Base-by-base conservation (phyloP, 192 early-diverging fungal genomes). In the Dispira simplex region DNA sequence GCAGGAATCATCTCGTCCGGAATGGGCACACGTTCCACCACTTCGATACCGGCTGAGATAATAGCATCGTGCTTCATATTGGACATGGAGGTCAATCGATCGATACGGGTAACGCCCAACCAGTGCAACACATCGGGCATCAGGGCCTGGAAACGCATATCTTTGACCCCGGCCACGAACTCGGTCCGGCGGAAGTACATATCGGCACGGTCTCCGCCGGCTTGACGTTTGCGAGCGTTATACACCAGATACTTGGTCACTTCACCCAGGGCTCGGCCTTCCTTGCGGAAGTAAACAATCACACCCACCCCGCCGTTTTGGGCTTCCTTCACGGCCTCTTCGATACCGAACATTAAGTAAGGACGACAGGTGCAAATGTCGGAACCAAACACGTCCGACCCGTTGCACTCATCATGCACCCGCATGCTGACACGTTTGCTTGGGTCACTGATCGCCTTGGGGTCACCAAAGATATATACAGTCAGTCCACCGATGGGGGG, bases 101-200 rank as follows among this genome's bases (percentile, higher is more conserved):
- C 93, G 72, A 96, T 96, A 70, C 90, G 91, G 63, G 81, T 79
- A 63, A 96, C 89, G 25, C 93, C 93, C 18, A 96, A 76, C 93
- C 93, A 96, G 70, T 96, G 93, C 71, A 97, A 76, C 8, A 92
- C 90, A 68, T 97, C 93, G 14, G 91, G 93, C 93, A 94, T 97
- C 57, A 93, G 78, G 0, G 93, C 91, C 64, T 97, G 93, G 86
- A 93, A 97, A 2, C 93, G 84, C 88, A 92, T 90, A 67, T 97
- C 93, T 78, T 95, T 91, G 45, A 92, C 89, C 46, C 91, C 90
- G 25, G 91, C 91, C 63, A 93, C 83, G 67, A 79, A 85, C 67
- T 91, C 89, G 23, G 88, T 97, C 46, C 91, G 80, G 63, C 84
- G 69, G 69, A 97, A 97, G 75, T 97, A 97, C 56, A 85, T 84